Evolutionary conservation across 805 yeast species (phyloP), one percentile per base, ranked within the genome.

Genomic region (Candida pseudofarinosa): DNA sequence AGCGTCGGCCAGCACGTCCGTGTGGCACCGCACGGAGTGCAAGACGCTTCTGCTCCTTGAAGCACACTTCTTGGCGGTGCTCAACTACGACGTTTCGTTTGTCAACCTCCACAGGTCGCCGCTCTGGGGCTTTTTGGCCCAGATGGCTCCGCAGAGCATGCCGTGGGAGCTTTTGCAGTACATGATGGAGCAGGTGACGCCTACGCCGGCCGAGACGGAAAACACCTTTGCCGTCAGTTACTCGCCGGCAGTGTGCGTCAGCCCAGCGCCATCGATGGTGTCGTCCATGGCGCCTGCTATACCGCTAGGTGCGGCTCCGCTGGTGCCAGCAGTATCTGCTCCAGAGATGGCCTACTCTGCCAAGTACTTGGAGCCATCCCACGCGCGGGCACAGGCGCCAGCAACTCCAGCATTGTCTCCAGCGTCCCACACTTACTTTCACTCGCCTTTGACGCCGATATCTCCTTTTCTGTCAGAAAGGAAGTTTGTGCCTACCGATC

Each of bases 31-130:
- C 23, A 42, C 42, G 30, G 59, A 60, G 40, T 48, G 62, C 33
- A 51, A 51, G 34, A 33, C 61, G 17, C 45, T 65, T 37, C 61
- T 60, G 41, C 48, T 51, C 19, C 47, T 65, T 41, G 70, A 65
- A 46, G 40, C 52, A 19, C 58, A 58, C 37, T 63, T 59, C 41
- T 51, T 63, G 37, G 47, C 52, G 26, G 49, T 54, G 6, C 43
- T 63, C 16, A 49, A 62, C 50, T 65, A 57, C 45, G 53, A 53
- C 19, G 45, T 64, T n/a, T 54, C 60, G 6, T 64, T 56, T 44
- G 50, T 50, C 14, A 40, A 47, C 38, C 40, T 62, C 13, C 45
- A 43, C 37, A 63, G 60, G 37, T 39, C 39, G 1, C 30, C 48
- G 8, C 62, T 63, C 41, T 64, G 68, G 68, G 31, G 32, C 12